A percentile compares a stretch with the other conserved stretches of the same genome.
Conservation (phyloP, 1,284 basidiomycete species). For the Dichomitus squalens region DNA sequence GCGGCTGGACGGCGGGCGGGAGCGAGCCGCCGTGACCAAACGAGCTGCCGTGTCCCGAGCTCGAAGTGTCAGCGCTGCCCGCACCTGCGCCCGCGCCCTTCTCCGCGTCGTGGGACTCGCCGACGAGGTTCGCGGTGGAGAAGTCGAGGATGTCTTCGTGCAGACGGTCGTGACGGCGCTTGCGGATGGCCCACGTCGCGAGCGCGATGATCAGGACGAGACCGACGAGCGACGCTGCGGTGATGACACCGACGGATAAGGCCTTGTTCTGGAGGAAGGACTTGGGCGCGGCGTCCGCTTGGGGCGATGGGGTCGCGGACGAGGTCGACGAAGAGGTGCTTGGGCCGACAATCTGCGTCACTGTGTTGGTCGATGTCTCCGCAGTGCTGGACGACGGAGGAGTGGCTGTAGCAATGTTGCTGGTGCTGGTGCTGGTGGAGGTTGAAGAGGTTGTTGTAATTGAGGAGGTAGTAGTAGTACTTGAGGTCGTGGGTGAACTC, state of each 20-base stretch:
- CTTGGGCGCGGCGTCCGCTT: constrained; percentile 27
- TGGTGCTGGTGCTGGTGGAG: not conserved
- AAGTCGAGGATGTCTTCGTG: constrained; percentile 54
- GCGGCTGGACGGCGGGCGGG: constrained; percentile 5
- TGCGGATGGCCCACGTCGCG: constrained; percentile 51
- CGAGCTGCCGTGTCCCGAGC: constrained; percentile 34
- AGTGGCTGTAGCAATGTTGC: not conserved
- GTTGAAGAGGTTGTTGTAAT: constrained; percentile 3
- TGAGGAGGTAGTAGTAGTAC: constrained; percentile 3
- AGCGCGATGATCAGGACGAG: constrained; percentile 49
- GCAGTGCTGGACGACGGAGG: constrained; percentile 1
- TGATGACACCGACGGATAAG: constrained; percentile 58
- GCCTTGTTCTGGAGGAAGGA: constrained; percentile 66
- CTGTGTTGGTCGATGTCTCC: constrained; percentile 26
- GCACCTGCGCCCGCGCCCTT: constrained; percentile 25
- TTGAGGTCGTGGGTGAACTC: not conserved
- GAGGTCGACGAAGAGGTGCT: constrained; percentile 27
- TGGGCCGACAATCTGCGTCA: constrained; percentile 31
- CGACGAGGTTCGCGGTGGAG: constrained; percentile 43
- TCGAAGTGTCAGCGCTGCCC: not conserved
- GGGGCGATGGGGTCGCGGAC: constrained; percentile 12
- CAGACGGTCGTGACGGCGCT: constrained; percentile 47
- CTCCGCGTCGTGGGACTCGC: constrained; percentile 27
- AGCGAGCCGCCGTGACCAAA: constrained; percentile 30
- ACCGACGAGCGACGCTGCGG: constrained; percentile 50